Percentiles rank a stretch among this genome's conserved stretches.
phyloP scores from a whole-genome alignment of 2,329 filamentous ascomycete genomes.

The Trichoderma afroharzianum region DNA sequence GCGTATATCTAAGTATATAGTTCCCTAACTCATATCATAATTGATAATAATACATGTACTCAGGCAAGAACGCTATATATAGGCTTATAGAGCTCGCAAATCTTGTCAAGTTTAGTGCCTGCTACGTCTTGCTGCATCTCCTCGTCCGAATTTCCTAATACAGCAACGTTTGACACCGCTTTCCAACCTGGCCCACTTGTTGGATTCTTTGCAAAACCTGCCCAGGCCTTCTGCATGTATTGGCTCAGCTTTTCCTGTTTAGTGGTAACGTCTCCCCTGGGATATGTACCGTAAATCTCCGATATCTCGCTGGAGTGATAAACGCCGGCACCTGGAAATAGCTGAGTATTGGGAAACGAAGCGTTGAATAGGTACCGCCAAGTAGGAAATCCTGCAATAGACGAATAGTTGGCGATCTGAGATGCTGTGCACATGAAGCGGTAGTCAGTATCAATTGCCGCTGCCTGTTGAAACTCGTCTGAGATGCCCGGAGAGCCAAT shows the following conservation, averaged over 20 bases:
- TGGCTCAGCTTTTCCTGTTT: background rate
- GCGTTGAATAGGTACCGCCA: background rate
- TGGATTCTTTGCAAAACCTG: background rate
- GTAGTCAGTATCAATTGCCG: background rate
- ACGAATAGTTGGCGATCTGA: background rate
- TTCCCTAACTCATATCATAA: too few species aligned
- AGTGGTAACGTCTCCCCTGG: background rate
- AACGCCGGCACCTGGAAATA: background rate
- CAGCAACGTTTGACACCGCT: background rate
- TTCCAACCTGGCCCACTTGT: background rate
- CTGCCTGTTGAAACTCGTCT: background rate
- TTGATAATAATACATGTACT: too few species aligned
- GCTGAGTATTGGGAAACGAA: background rate
- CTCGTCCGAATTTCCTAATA: background rate
- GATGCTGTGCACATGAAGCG: background rate
- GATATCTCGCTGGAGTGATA: background rate
- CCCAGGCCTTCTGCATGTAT: background rate
- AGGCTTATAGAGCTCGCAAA: background rate
- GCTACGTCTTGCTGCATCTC: background rate
- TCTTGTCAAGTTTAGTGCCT: background rate
- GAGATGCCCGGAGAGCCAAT: background rate
- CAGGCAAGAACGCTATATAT: background rate
- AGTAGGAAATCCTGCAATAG: background rate
- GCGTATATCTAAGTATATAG: background rate
- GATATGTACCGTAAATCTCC: background rate